Evolutionary conservation across 192 early-diverging fungal genomes (phyloP).

Genomic region (Coemansia aciculifera): DNA sequence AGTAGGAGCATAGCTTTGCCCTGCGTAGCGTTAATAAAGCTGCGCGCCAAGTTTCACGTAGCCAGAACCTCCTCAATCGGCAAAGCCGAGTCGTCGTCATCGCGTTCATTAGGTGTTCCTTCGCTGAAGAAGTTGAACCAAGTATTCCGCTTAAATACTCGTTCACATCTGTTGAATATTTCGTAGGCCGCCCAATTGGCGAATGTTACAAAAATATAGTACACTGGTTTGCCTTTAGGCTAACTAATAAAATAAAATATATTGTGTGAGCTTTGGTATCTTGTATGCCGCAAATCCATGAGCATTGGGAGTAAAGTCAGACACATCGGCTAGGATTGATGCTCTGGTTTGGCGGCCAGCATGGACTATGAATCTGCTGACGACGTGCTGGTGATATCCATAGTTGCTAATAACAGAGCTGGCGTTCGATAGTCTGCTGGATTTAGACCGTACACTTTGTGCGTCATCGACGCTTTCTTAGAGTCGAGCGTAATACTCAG

Average conservation of each 20-base stretch:
- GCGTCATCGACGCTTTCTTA: conserved; percentile 25
- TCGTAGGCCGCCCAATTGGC: no score
- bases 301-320: conserved; percentile 49
- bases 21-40: no score
- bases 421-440: conserved; percentile 42
- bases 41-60: no score
- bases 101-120: no score
- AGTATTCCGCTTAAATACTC: no score
- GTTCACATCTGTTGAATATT: no score
- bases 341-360: conserved; percentile 24
- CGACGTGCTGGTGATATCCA: conserved; percentile 27
- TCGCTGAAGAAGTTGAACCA: no score
- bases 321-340: conserved; percentile 31
- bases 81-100: no score
- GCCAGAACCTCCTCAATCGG: no score
- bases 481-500: neutral
- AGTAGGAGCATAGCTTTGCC: no score
- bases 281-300: conserved; percentile 56
- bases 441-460: conserved; percentile 39
- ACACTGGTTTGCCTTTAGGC: no score
- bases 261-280: conserved; percentile 38
- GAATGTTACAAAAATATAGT: no score
- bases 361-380: conserved; percentile 41
- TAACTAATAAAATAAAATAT: neutral
- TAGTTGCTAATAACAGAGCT: conserved; percentile 37